Evolutionary conservation across 176 grass and related monocot species (phyloP), one percentile per base, ranked within the genome.

Genomic region (Cocos nucifera): DNA sequence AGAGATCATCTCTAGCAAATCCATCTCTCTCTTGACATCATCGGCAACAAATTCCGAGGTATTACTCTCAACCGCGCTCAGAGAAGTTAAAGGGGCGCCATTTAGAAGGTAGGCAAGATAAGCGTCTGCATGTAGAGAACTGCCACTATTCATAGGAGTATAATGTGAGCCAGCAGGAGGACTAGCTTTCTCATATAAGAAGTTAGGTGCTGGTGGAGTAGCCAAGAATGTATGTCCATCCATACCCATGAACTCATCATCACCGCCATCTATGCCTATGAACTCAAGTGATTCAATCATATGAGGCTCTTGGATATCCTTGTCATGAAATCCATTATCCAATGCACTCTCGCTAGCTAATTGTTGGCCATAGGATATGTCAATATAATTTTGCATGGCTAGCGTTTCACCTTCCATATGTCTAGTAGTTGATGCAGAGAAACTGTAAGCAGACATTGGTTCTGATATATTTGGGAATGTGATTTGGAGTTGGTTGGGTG

Each of bases 1-100:
- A 3, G 67, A 22, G 30, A 82, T 15, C 79, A 82, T 82, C 62
- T 82, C 79, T n/a, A 82, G 59, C 35, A 82, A 51, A 73, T 82
- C 73, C 73, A 82, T 72, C 48, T 82, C 79, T 50, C 73, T 57
- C 48, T 49, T 82, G 12, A 12, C 16, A 53, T 26, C 49, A 15
- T 19, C 10, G 23, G 61, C 57, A 17, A 17, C 5, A 25, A 22
- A 27, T 22, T 54, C 56, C 16, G 48, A 44, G 2, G 35, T 14
- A 35, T n/a, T 22, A n/a, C 49, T 62, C 44, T 27, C 19, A 19
- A 50, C 27, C 50, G 12, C 61, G 29, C 21, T 49, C 32, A 57
- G 12, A 58, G 22, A 69, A 29, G 32, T 48, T 22, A 54, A 20
- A 4, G 57, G 32, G 0, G 53, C 5, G 6, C 54, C 56, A 22